phyloP scores from a whole-genome alignment of 139 green algal species.

The Chlamydomonas schloesseri region DNA sequence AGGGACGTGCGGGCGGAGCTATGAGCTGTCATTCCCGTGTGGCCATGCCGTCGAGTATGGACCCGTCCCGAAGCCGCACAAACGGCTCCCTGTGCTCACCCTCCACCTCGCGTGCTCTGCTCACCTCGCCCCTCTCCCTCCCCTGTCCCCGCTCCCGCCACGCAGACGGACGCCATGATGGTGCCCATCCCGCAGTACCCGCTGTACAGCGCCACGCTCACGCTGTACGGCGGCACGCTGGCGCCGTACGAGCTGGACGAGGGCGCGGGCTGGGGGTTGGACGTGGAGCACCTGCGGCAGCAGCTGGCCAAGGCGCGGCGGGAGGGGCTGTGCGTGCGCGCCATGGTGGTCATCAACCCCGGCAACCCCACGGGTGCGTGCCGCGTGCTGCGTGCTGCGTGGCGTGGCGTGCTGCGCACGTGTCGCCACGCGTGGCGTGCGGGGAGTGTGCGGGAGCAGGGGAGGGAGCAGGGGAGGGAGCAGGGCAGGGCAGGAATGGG shows the following conservation, averaged over 20 bases:
- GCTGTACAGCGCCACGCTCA: conserved; percentile 84
- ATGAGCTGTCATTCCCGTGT: too few relatives aligned
- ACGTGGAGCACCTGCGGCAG: conserved; percentile 69
- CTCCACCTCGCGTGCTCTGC: too few relatives aligned
- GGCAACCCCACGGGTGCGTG: conserved; percentile 93
- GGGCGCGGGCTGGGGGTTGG: conserved; percentile 79
- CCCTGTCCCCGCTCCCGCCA: too few relatives aligned
- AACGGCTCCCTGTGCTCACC: too few relatives aligned
- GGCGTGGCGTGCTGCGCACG: too few relatives aligned
- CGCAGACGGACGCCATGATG: conserved; percentile 75
- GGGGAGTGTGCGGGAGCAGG: not conserved
- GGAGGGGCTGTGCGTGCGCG: conserved; percentile 57
- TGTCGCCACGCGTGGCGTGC: not conserved
- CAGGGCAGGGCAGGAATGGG: not conserved
- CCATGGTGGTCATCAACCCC: conserved; percentile 95
- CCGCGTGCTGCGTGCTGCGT: too few relatives aligned
- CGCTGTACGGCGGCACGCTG: conserved; percentile 89
- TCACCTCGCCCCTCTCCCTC: too few relatives aligned
- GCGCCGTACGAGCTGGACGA: conserved; percentile 94
- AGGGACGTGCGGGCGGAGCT: too few relatives aligned
- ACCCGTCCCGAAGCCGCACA: too few relatives aligned
- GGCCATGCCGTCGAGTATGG: too few relatives aligned
- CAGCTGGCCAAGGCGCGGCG: conserved; percentile 13
- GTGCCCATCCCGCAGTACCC: conserved; percentile 91
- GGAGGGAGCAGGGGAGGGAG: too few relatives aligned